phyloP scores from a whole-genome alignment of 2,329 filamentous ascomycete genomes.

The Aspergillus texensis region DNA sequence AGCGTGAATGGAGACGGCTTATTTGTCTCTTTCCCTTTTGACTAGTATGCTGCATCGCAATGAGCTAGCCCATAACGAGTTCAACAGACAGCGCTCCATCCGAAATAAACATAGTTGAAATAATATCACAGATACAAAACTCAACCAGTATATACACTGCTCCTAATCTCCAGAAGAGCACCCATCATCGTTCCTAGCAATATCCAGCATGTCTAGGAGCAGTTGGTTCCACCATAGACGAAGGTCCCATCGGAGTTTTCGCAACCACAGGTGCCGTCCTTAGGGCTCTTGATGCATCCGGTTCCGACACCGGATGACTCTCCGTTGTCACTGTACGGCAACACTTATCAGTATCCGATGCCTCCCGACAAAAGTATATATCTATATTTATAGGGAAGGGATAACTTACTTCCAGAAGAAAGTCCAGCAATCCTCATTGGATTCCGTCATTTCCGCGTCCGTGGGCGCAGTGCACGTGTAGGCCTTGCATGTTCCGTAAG shows the following conservation, averaged over 20 bases:
- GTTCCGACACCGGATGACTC: slow-evolving; percentile 24
- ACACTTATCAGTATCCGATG: neutral
- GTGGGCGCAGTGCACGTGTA: slow-evolving; percentile 45
- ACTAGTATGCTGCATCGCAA: neutral
- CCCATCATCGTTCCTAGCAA: neutral
- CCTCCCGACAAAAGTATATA: no score
- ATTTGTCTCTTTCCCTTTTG: neutral
- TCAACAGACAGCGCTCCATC: no score
- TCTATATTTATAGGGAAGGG: no score
- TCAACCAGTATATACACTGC: neutral
- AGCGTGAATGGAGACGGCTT: neutral
- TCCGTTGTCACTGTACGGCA: slow-evolving; percentile 16
- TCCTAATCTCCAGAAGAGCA: neutral
- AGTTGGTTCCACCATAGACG: slow-evolving; percentile 32
- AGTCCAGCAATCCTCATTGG: slow-evolving; percentile 44
- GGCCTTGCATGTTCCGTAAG: slow-evolving; percentile 52
- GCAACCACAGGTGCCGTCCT: slow-evolving; percentile 45
- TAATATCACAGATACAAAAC: neutral
- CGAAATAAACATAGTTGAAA: neutral
- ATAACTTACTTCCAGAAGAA: slow-evolving; percentile 40
- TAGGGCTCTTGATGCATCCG: slow-evolving; percentile 44
- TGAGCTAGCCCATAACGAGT: no score
- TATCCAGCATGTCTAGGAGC: slow-evolving; percentile 15
- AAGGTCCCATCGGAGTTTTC: slow-evolving; percentile 46
- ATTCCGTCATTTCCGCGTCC: slow-evolving; percentile 30